phyloP scores from a whole-genome alignment of 768 basidiomycete genomes.

The Tubosaeta sp. region DNA sequence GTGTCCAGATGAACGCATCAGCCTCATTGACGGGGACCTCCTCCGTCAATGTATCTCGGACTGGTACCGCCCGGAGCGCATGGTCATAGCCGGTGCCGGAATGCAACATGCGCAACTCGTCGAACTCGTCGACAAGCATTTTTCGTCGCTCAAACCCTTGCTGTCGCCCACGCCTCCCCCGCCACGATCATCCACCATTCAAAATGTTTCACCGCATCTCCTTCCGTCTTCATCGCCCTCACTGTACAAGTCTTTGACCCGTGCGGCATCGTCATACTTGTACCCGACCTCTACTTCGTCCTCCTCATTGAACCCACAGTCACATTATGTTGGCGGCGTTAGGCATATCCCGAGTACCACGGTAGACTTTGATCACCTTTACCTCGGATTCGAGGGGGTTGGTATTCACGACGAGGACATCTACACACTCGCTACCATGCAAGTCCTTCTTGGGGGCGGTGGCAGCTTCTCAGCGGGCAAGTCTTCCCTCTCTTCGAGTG shows the following conservation, averaged over 20 bases:
- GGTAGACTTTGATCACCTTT: constrained; percentile 87
- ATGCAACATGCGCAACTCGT: constrained; percentile 89
- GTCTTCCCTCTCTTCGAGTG: constrained; percentile 7
- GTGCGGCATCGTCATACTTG: constrained; percentile 72
- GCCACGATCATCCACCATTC: constrained; percentile 28
- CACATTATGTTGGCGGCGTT: constrained; percentile 83
- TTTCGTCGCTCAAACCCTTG: constrained; percentile 58
- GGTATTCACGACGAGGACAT: constrained; percentile 90
- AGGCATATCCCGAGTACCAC: constrained; percentile 56
- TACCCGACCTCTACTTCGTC: constrained; percentile 35
- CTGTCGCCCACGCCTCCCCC: constrained; percentile 22
- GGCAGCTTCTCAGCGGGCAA: constrained; percentile 91
- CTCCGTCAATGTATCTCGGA: constrained; percentile 63
- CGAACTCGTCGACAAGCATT: constrained; percentile 78
- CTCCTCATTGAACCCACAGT: constrained; percentile 25
- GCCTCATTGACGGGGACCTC: constrained; percentile 54
- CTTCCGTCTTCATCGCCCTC: constrained; percentile 52
- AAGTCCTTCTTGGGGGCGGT: constrained; percentile 92
- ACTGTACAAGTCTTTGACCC: constrained; percentile 63
- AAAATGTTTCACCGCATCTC: constrained; percentile 50
- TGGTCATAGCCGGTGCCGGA: constrained; percentile 93
- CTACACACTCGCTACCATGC: constrained; percentile 89
- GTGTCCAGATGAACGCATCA: constrained; percentile 82
- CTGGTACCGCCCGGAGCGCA: constrained; percentile 92
- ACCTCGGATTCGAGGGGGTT: constrained; percentile 88